phyloP scores from a whole-genome alignment of 352 stramenopile species.

The Phytophthora tubulina region DNA sequence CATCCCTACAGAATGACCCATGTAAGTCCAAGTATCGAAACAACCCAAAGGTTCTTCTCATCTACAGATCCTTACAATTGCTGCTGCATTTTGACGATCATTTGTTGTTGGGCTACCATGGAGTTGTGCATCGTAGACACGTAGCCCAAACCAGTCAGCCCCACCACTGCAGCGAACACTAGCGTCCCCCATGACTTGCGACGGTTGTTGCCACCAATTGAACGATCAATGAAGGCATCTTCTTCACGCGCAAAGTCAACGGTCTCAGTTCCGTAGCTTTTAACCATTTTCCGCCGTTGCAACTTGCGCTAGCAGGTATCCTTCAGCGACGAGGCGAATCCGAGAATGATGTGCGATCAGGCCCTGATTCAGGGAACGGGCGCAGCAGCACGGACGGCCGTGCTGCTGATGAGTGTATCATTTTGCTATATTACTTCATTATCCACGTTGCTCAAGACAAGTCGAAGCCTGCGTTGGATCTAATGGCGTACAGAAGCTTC shows the following conservation, averaged over 20 bases:
- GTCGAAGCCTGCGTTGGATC: constrained; percentile 97
- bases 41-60: not conserved
- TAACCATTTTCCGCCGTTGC: constrained; percentile 28
- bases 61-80: constrained; percentile 49
- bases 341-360: constrained; percentile 29
- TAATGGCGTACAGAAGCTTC: constrained; percentile 97
- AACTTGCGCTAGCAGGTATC: constrained; percentile 7
- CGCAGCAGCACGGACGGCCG: not conserved
- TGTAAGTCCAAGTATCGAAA: not conserved
- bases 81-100: constrained; percentile 56
- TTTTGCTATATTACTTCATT: constrained; percentile 9
- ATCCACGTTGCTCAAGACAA: constrained; percentile 77
- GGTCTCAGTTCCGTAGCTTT: constrained; percentile 26
- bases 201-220: not conserved
- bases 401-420: constrained; percentile 21
- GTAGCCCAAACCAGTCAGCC: constrained; percentile 45
- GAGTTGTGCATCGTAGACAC: constrained; percentile 52
- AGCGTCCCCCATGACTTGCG: constrained; percentile 44
- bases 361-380: constrained; percentile 1
- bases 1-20: constrained; percentile 36
- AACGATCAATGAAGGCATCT: constrained; percentile 26
- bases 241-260: constrained; percentile 39
- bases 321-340: constrained; percentile 11
- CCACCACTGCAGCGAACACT: constrained; percentile 44
- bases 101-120: constrained; percentile 45